phyloP scores from a whole-genome alignment of 2,329 filamentous ascomycete species.

The Aspergillus sp. region DNA sequence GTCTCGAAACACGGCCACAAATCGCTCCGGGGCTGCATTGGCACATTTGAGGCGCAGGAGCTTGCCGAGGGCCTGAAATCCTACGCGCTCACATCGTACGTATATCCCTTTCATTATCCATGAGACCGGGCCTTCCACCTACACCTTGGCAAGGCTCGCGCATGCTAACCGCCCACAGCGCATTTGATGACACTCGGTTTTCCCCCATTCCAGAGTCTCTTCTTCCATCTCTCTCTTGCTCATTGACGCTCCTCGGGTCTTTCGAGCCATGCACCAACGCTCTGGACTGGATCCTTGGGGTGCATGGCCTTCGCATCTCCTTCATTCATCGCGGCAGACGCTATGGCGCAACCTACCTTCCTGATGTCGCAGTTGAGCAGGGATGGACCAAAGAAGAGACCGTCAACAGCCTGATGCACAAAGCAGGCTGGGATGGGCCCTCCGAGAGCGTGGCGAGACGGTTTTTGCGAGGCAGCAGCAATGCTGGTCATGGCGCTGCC shows the following conservation, averaged over 20 bases:
- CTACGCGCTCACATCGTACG: slow-evolving; percentile 79
- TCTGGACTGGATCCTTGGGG: slow-evolving; percentile 83
- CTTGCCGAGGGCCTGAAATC: slow-evolving; percentile 71
- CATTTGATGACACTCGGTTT: slow-evolving; percentile 66
- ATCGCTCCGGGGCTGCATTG: slow-evolving; percentile 88
- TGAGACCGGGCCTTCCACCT: not conserved
- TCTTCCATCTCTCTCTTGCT: slow-evolving; percentile 51
- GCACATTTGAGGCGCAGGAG: slow-evolving; percentile 81
- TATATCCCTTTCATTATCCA: slow-evolving; percentile 16
- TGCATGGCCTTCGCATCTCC: slow-evolving; percentile 82
- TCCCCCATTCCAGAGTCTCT: slow-evolving; percentile 57
- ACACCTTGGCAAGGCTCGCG: not conserved
- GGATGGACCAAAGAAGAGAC: slow-evolving; percentile 95
- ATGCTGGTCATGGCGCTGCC: slow-evolving; percentile 16
- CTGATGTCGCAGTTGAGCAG: slow-evolving; percentile 87
- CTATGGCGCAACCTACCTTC: slow-evolving; percentile 86
- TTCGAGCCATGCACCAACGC: slow-evolving; percentile 75
- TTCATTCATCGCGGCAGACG: slow-evolving; percentile 74
- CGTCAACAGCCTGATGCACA: slow-evolving; percentile 84
- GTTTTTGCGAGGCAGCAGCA: slow-evolving; percentile 45
- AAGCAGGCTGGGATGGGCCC: slow-evolving; percentile 83
- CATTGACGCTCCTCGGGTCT: slow-evolving; percentile 80
- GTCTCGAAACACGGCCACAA: slow-evolving; percentile 62
- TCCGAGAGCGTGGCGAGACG: slow-evolving; percentile 40
- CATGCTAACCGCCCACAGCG: slow-evolving; percentile 43